A percentile compares a stretch with the other conserved stretches of the same genome.
phyloP scores from a whole-genome alignment of 1,284 basidiomycete species.

The Cystobasidiaceae sp. region DNA sequence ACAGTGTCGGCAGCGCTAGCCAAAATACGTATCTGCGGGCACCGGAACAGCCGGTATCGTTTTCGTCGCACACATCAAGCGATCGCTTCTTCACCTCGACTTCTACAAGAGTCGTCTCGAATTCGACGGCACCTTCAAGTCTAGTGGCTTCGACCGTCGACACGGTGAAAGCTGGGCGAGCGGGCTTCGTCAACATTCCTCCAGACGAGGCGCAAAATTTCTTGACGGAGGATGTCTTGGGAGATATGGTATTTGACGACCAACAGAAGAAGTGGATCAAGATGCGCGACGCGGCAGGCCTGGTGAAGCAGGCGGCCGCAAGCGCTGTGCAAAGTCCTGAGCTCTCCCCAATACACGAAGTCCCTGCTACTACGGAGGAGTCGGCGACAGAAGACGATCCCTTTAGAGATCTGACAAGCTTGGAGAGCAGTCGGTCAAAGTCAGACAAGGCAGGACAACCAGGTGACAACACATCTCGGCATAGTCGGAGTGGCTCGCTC shows the following conservation, averaged over 20 bases:
- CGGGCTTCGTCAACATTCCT: slow-evolving; percentile 55
- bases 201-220: slow-evolving; percentile 64
- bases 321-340: not conserved
- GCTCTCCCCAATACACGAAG: slow-evolving; percentile 7
- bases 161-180: not conserved
- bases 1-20: not conserved
- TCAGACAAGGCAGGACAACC: not conserved
- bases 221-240: slow-evolving; percentile 61
- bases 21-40: not conserved
- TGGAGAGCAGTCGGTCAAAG: slow-evolving; percentile 43
- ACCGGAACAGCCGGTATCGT: not conserved
- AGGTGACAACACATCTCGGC: not conserved
- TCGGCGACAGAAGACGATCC: slow-evolving; percentile 68
- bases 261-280: slow-evolving; percentile 77
- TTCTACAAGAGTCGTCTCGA: slow-evolving; percentile 10
- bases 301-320: too few species aligned
- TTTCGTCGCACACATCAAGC: slow-evolving; percentile 19
- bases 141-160: slow-evolving; percentile 2
- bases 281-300: too few species aligned
- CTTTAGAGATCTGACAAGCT: slow-evolving; percentile 79
- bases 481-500: slow-evolving; percentile 24
- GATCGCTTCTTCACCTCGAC: slow-evolving; percentile 31
- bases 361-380: slow-evolving; percentile 39
- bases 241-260: slow-evolving; percentile 79
- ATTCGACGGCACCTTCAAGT: slow-evolving; percentile 22